These are phyloP conservation scores for Zymoseptoria passerinii DNA, from an alignment of 2,329 filamentous ascomycete species.

Conservation along the genomic window DNA sequence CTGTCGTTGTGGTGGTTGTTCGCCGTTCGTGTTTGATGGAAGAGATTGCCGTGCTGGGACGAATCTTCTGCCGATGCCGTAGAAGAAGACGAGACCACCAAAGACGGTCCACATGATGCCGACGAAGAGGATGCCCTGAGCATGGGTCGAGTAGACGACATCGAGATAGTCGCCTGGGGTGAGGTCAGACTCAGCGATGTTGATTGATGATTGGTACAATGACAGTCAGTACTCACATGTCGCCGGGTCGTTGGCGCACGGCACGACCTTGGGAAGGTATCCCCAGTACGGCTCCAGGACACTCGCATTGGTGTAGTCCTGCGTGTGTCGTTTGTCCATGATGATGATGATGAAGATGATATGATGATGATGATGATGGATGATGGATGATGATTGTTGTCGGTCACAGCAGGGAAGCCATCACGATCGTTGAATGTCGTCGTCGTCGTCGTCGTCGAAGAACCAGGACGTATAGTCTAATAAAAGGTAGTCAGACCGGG, in stretches of 20 bases:
- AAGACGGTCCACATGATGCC: conserved; percentile 50
- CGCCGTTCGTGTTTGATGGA: not conserved
- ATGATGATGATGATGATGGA: too few species aligned
- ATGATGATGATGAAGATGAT: too few species aligned
- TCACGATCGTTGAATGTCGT: not conserved
- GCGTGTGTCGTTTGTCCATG: conserved; percentile 14
- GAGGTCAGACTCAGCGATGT: not conserved
- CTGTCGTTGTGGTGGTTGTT: not conserved
- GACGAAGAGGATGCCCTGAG: conserved; percentile 46
- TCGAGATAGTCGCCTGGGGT: conserved; percentile 31
- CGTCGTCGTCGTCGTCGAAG: too few species aligned
- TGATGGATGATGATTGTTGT: too few species aligned
- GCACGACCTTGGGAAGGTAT: conserved; percentile 45
- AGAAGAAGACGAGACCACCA: conserved; percentile 25
- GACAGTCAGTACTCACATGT: conserved; percentile 43
- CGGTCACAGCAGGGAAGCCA: not conserved
- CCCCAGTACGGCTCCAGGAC: conserved; percentile 42
- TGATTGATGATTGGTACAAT: not conserved
- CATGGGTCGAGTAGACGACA: conserved; percentile 46
- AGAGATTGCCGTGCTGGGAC: not conserved
- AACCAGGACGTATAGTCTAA: too few species aligned
- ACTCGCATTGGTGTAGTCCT: conserved; percentile 16
- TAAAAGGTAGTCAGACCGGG: too few species aligned
- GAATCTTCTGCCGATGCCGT: conserved; percentile 31
- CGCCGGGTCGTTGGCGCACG: conserved; percentile 49